Base-by-base conservation (phyloP, 257 asterid species). In the Salvia hispanica region DNA sequence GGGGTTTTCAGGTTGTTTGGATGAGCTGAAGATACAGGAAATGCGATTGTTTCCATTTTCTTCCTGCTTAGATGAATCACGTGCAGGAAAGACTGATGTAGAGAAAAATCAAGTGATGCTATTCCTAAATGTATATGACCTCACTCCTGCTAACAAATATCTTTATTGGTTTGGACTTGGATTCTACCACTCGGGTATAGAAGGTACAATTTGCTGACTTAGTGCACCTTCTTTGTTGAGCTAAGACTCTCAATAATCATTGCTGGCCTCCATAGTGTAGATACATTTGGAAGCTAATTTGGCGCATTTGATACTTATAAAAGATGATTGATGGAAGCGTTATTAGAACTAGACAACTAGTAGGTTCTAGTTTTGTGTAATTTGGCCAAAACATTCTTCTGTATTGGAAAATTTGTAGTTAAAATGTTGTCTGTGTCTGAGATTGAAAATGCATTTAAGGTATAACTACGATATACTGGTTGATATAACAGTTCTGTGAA, bases 151-250 rank as follows among this genome's bases (percentile, higher is more conserved):
- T 50, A 90, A 90, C 86, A 78, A 83, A 81, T 90, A 88, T 66
- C 85, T 90, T 16, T 90, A 90, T 55, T 90, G 95, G 95, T 83
- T 85, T 9, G 97, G 97, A 66, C 80, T 83, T 16, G 97, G 97
- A 58, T 82, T 90, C 66, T 90, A 81, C 70, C 97, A 88, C 79
- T 88, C 97, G 4, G 95, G 95, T 37, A 83, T 90, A 62, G 94
- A 90, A 90, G 95, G 97, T 90, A 90, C 31, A 43, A 64, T 62
- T 59, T 58, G 55, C 45, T 34, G 34, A 46, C 70, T 67, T 53
- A 28, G 43, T 70, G 21, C 50, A 6, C 15, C 18, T 48, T 66
- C 65, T 55, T 55, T 43, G 16, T 59, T 56, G 37, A 10, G n/a
- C 47, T 60, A 58, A 43, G 45, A 12, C 25, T 25, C 18, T 14